Percentiles rank a stretch among this genome's conserved stretches.
Conservation (phyloP, 1,284 basidiomycete genomes). For the Cystobasidiaceae sp. region DNA sequence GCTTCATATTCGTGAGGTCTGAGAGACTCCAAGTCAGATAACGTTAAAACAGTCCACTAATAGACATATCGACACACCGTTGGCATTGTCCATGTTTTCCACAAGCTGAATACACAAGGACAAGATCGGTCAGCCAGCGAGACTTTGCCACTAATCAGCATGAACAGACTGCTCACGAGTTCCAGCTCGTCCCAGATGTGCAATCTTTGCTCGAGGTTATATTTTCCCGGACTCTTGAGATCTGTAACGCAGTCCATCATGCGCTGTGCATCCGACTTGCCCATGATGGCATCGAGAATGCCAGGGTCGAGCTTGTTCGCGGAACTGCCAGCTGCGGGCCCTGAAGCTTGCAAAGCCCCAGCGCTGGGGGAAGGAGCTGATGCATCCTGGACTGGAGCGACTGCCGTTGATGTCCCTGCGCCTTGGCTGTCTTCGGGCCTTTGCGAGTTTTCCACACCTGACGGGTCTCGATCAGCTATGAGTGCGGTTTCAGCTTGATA, state of each 20-base stretch:
- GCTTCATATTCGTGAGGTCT: conserved; percentile 76
- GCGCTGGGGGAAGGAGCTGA: background rate
- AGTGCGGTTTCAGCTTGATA: background rate
- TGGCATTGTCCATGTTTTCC: conserved; percentile 93
- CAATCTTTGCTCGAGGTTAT: conserved; percentile 62
- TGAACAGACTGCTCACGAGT: conserved; percentile 59
- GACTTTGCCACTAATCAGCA: background rate
- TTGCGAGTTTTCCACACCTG: conserved; percentile 17
- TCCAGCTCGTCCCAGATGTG: conserved; percentile 88
- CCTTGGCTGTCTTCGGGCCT: background rate
- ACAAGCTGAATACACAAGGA: conserved; percentile 45
- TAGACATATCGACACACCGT: conserved; percentile 54
- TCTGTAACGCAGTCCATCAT: conserved; percentile 80
- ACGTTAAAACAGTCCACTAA: background rate
- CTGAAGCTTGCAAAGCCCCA: background rate
- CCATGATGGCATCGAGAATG: conserved; percentile 78
- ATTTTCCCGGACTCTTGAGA: conserved; percentile 59
- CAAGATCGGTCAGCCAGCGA: background rate
- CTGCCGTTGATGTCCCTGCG: conserved; percentile 10
- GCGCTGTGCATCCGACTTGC: conserved; percentile 71
- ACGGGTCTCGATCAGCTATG: background rate
- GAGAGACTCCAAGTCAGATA: background rate
- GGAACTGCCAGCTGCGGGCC: background rate
- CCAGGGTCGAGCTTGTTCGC: conserved; percentile 58
- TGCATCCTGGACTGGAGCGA: conserved; percentile 1